phyloP scores from a whole-genome alignment of 305 asterid genomes.

The Fraxinus ornus region DNA sequence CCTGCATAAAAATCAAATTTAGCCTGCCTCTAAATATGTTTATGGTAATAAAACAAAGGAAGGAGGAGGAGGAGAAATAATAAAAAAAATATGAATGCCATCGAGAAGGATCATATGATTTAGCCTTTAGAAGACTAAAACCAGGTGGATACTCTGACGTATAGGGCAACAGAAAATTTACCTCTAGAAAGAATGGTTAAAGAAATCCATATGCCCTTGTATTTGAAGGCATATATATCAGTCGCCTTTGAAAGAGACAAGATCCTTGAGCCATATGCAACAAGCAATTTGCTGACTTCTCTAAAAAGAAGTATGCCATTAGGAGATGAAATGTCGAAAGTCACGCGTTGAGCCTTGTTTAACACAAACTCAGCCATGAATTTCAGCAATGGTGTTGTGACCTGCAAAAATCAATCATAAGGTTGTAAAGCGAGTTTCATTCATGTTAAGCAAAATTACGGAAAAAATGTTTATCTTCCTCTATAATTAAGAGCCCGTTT shows the following conservation, averaged over 20 bases:
- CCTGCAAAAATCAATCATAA: slow-evolving; percentile 49
- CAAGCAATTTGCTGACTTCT: slow-evolving; percentile 95
- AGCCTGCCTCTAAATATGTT: slow-evolving; percentile 11
- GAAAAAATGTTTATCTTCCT: not conserved
- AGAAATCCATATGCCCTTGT: slow-evolving; percentile 96
- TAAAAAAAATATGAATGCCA: not conserved
- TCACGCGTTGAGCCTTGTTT: slow-evolving; percentile 91
- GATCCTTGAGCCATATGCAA: slow-evolving; percentile 85
- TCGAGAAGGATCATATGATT: slow-evolving; percentile 3
- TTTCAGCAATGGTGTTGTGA: slow-evolving; percentile 89
- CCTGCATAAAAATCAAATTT: not conserved
- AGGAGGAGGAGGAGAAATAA: not conserved
- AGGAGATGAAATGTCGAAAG: slow-evolving; percentile 93
- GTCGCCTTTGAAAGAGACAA: slow-evolving; percentile 69
- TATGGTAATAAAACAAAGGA: not conserved
- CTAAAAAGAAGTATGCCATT: slow-evolving; percentile 95
- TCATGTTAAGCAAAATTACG: not conserved
- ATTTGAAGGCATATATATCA: slow-evolving; percentile 86
- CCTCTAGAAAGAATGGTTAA: slow-evolving; percentile 84
- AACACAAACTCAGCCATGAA: slow-evolving; percentile 92
- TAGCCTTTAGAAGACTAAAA: slow-evolving; percentile 1
- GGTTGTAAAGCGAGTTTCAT: slow-evolving; percentile 16
- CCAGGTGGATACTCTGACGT: slow-evolving; percentile 18
- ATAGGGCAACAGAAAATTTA: slow-evolving; percentile 29
- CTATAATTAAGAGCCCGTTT: not conserved